Conservation (phyloP, 805 yeast species). For the Hagleromyces aurorensis region DNA sequence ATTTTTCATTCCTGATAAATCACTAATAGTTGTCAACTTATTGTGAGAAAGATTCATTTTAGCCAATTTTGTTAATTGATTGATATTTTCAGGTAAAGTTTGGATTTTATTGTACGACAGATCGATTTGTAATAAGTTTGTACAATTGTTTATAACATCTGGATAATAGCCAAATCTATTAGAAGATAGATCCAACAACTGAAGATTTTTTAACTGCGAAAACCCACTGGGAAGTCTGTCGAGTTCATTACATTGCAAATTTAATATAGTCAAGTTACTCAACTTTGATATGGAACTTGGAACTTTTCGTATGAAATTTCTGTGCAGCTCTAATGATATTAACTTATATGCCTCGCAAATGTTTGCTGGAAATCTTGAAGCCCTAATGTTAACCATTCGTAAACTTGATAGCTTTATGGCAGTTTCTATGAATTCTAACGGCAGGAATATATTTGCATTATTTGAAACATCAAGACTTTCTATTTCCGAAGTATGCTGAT, state of each 20-base stretch:
- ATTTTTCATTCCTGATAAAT: constrained; percentile 44
- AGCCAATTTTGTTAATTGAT: constrained; percentile 51
- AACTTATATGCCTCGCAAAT: constrained; percentile 62
- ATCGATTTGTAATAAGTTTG: constrained; percentile 58
- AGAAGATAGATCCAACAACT: constrained; percentile 67
- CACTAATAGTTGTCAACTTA: constrained; percentile 36
- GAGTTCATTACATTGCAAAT: constrained; percentile 70
- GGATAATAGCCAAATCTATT: constrained; percentile 62
- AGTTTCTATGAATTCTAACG: constrained; percentile 76
- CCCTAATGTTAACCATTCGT: constrained; percentile 64
- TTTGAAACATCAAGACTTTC: constrained; percentile 75
- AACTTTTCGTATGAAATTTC: constrained; percentile 62
- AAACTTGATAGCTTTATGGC: constrained; percentile 64
- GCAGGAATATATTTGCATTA: constrained; percentile 78
- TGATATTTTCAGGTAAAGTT: constrained; percentile 52
- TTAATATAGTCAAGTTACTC: constrained; percentile 47
- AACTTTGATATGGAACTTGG: constrained; percentile 51
- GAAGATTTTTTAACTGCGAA: constrained; percentile 45
- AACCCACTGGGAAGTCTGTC: constrained; percentile 54
- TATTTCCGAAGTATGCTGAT: constrained; percentile 72
- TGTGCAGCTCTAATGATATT: constrained; percentile 62
- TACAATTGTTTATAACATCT: constrained; percentile 52
- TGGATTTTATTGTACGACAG: constrained; percentile 72
- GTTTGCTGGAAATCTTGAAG: constrained; percentile 65
- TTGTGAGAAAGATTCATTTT: constrained; percentile 73